Base-by-base conservation (phyloP, 768 basidiomycete genomes). In the Boletales sp. region DNA sequence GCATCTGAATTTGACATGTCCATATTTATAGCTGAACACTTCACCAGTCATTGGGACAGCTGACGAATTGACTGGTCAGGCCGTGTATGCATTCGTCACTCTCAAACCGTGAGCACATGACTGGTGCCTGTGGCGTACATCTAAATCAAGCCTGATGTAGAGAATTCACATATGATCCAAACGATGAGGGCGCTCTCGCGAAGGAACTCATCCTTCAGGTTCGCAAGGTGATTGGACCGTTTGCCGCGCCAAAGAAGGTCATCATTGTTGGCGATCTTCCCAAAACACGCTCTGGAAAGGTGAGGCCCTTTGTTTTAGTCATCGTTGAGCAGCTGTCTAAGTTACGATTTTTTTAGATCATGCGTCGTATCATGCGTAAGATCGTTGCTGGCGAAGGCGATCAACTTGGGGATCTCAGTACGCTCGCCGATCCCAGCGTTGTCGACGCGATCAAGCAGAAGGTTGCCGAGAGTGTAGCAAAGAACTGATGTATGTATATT, bases 211-310 rank as follows among this genome's bases (percentile, higher is more conserved):
- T 86, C 27, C 82, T 97, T 30, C 94, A 97, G 73, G 94, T 97
- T 17, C 85, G 97, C 63, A 98, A 98, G 74, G 89, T 90, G 39
- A 99, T 99, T 53, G 97, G 95, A 5, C 94, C 97, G 3, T 97
- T 99, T 70, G 95, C 95, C 2, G 87, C 94, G 14, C 95, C 95
- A 24, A 98, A 97, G 82, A 90, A 87, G 73, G 82, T 95, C 58
- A 84, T 77, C 68, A 75, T 94, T 59, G 87, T 92, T 55, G 56
- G 69, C 38, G 94, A 95, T 70, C 73, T 97, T 47, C 94, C 94
- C 34, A 97, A 97, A 82, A 97, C 95, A 31, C 79, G 95, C 41
- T 90, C 87, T 14, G 94, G 94, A 38, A 98, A 98, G 86, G 87
- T 58, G 34, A 10, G 58, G 30, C n/a, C 9, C 34, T 37, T 46